These are phyloP conservation scores for Colletotrichum navitas DNA, from an alignment of 2,329 filamentous ascomycete species.

Conservation along the genomic window DNA sequence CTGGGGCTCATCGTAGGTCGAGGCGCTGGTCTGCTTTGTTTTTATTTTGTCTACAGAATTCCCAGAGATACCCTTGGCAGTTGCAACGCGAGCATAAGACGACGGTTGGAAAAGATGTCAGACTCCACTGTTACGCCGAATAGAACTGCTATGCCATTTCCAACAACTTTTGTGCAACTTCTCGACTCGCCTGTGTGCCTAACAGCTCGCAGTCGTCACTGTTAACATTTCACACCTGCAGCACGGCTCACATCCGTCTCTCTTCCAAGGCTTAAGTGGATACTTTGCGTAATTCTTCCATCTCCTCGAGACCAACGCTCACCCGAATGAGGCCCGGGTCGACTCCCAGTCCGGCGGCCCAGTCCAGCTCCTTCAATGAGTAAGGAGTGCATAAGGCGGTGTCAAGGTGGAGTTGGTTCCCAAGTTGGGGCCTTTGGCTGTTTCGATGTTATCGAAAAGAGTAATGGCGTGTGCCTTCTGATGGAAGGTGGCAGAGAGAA, in stretches of 20 bases:
- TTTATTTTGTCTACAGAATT: slow-evolving; percentile 17
- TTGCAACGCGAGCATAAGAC: neutral
- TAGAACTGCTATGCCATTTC: neutral
- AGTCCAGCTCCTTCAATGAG: slow-evolving; percentile 95
- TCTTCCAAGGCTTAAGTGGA: slow-evolving; percentile 77
- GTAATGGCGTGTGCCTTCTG: slow-evolving; percentile 76
- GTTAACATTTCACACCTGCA: neutral
- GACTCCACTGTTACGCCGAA: neutral
- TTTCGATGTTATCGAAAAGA: slow-evolving; percentile 89
- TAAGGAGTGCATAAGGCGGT: slow-evolving; percentile 90
- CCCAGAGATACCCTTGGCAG: slow-evolving; percentile 37
- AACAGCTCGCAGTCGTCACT: neutral
- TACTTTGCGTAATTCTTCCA: slow-evolving; percentile 70
- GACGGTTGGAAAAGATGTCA: neutral
- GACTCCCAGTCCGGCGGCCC: slow-evolving; percentile 86
- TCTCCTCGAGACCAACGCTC: slow-evolving; percentile 90
- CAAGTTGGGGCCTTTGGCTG: slow-evolving; percentile 92
- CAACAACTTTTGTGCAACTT: neutral
- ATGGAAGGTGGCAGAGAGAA: slow-evolving; percentile 87
- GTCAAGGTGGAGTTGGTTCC: slow-evolving; percentile 97
- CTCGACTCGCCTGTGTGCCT: slow-evolving; percentile 5
- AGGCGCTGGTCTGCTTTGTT: neutral
- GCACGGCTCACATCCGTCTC: neutral
- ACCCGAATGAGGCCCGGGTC: slow-evolving; percentile 84
- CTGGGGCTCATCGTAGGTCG: neutral